phyloP scores from a whole-genome alignment of 2,329 filamentous ascomycete genomes.

The Ceratocystiopsis brevicomis region DNA sequence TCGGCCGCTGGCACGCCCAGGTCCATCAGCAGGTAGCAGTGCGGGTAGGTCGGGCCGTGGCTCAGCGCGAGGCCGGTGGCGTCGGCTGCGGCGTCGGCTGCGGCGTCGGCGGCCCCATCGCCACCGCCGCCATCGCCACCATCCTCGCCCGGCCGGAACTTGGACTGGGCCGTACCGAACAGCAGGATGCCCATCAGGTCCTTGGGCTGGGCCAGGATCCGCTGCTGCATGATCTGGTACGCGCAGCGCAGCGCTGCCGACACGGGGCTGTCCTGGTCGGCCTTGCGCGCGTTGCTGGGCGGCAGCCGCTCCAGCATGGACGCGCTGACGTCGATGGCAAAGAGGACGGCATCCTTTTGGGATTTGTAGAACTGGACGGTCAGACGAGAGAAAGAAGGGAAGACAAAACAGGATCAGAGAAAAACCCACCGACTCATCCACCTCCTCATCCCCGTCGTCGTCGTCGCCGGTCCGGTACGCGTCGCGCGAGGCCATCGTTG shows the following conservation, averaged over 20 bases:
- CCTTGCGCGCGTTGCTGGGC: constrained; percentile 54
- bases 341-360: constrained; percentile 93
- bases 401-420: neutral
- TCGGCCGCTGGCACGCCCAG: constrained; percentile 72
- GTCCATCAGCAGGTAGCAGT: constrained; percentile 82
- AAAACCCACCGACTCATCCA: constrained; percentile 15
- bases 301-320: constrained; percentile 64
- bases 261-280: constrained; percentile 58
- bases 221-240: constrained; percentile 90
- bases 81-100: constrained; percentile 23
- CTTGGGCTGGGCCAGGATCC: constrained; percentile 88
- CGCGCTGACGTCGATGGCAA: constrained; percentile 78
- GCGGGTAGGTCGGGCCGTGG: constrained; percentile 51
- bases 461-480: constrained; percentile 28
- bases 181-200: constrained; percentile 94
- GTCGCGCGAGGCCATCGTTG: constrained; percentile 17
- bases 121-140: neutral
- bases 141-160: constrained; percentile 34
- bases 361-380: constrained; percentile 57
- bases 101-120: neutral
- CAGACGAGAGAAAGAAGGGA: neutral
- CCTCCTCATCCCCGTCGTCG: constrained; percentile 49
- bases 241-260: constrained; percentile 82
- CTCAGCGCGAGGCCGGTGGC: neutral
- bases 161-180: constrained; percentile 75